These are phyloP conservation scores for Candida argentea DNA, from an alignment of 805 yeast genomes.

Conservation along the genomic window DNA sequence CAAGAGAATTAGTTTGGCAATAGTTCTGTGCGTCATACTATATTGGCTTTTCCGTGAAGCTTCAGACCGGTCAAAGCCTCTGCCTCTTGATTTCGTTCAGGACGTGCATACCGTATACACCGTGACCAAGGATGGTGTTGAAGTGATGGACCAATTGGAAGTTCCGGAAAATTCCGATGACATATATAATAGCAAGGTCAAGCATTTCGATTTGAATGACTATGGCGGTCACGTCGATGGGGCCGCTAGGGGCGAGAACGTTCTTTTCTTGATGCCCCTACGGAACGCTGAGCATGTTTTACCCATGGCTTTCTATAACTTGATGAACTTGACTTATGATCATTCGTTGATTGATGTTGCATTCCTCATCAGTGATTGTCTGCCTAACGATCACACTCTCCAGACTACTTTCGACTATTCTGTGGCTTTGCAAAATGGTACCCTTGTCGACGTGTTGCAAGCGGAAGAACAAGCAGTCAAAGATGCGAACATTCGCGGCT, in stretches of 20 bases:
- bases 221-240: constrained; percentile 48
- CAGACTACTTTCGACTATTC: constrained; percentile 58
- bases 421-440: constrained; percentile 61
- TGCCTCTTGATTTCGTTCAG: too few relatives aligned
- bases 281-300: constrained; percentile 70
- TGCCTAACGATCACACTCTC: constrained; percentile 54
- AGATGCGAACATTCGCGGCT: constrained; percentile 35
- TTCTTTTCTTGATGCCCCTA: constrained; percentile 63
- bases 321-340: constrained; percentile 80
- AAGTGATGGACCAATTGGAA: constrained; percentile 4
- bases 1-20: too few relatives aligned
- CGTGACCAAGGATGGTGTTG: constrained; percentile 23
- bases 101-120: constrained; percentile 9
- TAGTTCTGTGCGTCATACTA: too few relatives aligned
- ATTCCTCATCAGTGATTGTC: constrained; percentile 72
- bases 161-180: constrained; percentile 14
- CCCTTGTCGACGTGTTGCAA: constrained; percentile 40
- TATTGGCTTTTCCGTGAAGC: too few relatives aligned
- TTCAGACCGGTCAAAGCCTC: too few relatives aligned
- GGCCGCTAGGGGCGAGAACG: constrained; percentile 43
- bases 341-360: constrained; percentile 74
- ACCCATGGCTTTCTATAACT: constrained; percentile 74
- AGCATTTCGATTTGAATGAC: constrained; percentile 50
- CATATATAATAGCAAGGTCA: constrained; percentile 38
- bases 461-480: constrained; percentile 26